These are phyloP conservation scores for Gyrodon lividus DNA, from an alignment of 768 basidiomycete species.

Conservation along the genomic window DNA sequence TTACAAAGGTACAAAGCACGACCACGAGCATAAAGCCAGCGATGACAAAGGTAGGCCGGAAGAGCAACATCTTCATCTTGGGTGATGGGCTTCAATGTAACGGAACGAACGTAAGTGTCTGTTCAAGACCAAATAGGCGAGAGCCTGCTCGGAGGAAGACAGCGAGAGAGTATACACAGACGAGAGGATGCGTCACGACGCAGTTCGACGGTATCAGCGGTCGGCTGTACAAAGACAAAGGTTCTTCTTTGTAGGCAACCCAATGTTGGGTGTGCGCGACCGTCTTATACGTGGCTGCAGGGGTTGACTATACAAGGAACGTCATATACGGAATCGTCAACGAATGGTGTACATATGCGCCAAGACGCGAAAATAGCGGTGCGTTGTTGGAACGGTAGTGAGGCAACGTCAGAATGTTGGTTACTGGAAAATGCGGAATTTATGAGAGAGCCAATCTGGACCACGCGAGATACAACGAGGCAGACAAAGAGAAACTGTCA, in stretches of 20 bases:
- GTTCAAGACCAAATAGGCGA: conserved; percentile 1
- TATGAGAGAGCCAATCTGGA: neutral
- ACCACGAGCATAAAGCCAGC: conserved; percentile 4
- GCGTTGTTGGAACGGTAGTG: conserved; percentile 2
- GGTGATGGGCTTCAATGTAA: neutral
- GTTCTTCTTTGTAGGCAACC: neutral
- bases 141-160: conserved; percentile 11
- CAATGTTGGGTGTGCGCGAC: neutral
- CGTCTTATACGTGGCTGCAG: conserved; percentile 9
- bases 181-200: neutral
- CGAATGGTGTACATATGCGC: neutral
- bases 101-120: neutral
- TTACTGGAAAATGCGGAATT: neutral
- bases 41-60: conserved; percentile 19
- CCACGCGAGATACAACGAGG: conserved; percentile 1
- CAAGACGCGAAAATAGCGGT: neutral
- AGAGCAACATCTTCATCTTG: conserved; percentile 23
- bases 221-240: neutral
- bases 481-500: conserved; percentile 7
- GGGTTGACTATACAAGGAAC: conserved; percentile 9
- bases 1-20: conserved; percentile 10
- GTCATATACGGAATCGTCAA: conserved; percentile 17
- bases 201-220: neutral
- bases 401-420: neutral
- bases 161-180: neutral